These are phyloP conservation scores for Piper longum DNA, from an alignment of 164 flowering plant genomes.

Conservation along the genomic window DNA sequence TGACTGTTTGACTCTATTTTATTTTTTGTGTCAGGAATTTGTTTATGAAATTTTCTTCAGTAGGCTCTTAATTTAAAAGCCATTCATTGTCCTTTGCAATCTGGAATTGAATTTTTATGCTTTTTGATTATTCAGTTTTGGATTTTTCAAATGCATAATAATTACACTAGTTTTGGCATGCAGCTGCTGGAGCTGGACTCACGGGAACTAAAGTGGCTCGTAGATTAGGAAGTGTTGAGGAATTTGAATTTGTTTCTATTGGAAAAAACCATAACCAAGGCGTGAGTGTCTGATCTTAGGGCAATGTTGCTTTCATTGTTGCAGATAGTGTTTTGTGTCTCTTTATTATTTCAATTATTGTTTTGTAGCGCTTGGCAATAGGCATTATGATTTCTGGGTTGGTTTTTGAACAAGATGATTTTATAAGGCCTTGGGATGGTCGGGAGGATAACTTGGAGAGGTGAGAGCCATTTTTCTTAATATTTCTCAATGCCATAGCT, in stretches of 20 bases:
- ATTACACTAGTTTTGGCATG: slow-evolving; percentile 5
- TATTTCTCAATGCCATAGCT: background rate
- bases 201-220: slow-evolving; percentile 51
- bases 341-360: slow-evolving; percentile 25
- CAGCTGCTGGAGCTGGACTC: slow-evolving; percentile 30
- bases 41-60: too few species aligned
- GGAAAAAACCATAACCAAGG: slow-evolving; percentile 90
- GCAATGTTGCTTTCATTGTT: background rate
- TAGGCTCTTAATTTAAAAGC: too few species aligned
- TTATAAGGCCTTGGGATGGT: slow-evolving; percentile 84
- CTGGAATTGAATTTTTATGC: background rate
- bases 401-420: slow-evolving; percentile 80
- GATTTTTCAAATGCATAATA: background rate
- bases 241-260: slow-evolving; percentile 83
- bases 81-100: too few species aligned
- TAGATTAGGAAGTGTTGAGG: slow-evolving; percentile 78
- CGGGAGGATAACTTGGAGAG: slow-evolving; percentile 58
- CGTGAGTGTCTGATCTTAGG: slow-evolving; percentile 34
- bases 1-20: too few species aligned
- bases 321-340: background rate
- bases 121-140: background rate
- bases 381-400: slow-evolving; percentile 74
- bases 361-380: slow-evolving; percentile 75
- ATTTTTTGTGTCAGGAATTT: too few species aligned
- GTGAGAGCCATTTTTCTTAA: slow-evolving; percentile 19